These are phyloP conservation scores for Tetrapyrgos nigripes DNA, from an alignment of 1,284 basidiomycete species.

Conservation along the genomic window DNA sequence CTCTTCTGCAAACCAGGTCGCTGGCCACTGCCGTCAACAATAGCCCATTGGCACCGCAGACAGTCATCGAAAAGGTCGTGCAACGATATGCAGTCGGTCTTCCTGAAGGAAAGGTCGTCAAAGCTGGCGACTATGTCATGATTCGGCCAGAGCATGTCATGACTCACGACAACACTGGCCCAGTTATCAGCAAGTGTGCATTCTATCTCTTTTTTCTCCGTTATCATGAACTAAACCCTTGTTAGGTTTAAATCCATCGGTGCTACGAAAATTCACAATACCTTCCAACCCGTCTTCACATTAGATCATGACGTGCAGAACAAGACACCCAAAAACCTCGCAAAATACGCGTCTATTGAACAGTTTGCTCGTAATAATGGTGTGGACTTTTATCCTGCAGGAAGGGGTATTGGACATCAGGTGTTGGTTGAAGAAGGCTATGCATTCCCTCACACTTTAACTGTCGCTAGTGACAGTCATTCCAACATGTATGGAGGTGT, in stretches of 20 bases:
- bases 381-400: slow-evolving; percentile 97
- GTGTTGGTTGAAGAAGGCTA: slow-evolving; percentile 96
- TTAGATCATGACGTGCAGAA: slow-evolving; percentile 99
- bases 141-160: slow-evolving; percentile 97
- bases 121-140: slow-evolving; percentile 99
- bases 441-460: slow-evolving; percentile 92
- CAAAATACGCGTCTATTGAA: slow-evolving; percentile 95
- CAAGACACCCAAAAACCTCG: slow-evolving; percentile 90
- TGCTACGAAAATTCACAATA: slow-evolving; percentile 85
- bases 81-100: slow-evolving; percentile 95
- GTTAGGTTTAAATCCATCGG: slow-evolving; percentile 93
- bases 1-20: background rate
- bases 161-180: slow-evolving; percentile 98
- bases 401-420: slow-evolving; percentile 98
- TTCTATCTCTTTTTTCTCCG: slow-evolving; percentile 7
- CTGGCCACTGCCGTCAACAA: slow-evolving; percentile 5
- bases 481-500: slow-evolving; percentile 99
- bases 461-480: slow-evolving; percentile 96
- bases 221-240: slow-evolving; percentile 13
- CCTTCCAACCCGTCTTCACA: slow-evolving; percentile 92
- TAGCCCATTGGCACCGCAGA: slow-evolving; percentile 67
- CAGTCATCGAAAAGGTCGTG: slow-evolving; percentile 97
- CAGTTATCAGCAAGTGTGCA: slow-evolving; percentile 92
- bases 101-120: slow-evolving; percentile 77
- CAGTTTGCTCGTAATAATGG: slow-evolving; percentile 87